Conservation (phyloP, 768 basidiomycete genomes). For the Cystobasidium ongulense region DNA sequence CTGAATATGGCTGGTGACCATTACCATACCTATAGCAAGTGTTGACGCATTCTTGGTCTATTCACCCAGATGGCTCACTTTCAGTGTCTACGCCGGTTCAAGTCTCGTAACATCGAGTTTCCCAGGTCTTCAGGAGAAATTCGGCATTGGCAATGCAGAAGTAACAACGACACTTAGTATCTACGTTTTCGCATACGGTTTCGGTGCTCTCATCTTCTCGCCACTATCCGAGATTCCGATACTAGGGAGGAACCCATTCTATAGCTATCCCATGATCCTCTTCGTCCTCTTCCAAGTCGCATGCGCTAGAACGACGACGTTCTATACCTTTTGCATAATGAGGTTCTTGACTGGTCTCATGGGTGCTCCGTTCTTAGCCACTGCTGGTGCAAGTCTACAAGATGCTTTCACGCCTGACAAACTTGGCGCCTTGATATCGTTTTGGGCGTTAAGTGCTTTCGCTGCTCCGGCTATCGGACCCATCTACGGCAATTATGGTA, state of each 20-base stretch:
- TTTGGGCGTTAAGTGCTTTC: conserved; percentile 12
- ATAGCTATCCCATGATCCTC: conserved; percentile 44
- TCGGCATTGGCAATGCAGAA: conserved; percentile 25
- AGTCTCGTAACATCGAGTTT: conserved; percentile 13
- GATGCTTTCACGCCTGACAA: conserved; percentile 8
- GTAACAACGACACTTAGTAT: conserved; percentile 44
- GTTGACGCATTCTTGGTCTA: neutral
- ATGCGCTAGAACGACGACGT: conserved; percentile 39
- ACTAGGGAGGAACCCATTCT: conserved; percentile 45
- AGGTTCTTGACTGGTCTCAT: conserved; percentile 44
- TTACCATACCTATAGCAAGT: neutral
- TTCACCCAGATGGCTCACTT: neutral
- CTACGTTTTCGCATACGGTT: conserved; percentile 41
- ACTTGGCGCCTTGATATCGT: conserved; percentile 19
- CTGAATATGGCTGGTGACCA: neutral
- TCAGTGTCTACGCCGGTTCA: conserved; percentile 11
- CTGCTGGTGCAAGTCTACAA: conserved; percentile 40
- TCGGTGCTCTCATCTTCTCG: conserved; percentile 31
- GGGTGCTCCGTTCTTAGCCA: conserved; percentile 35
- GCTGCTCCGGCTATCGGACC: conserved; percentile 2
- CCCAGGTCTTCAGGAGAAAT: conserved; percentile 34
- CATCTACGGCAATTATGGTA: conserved; percentile 5
- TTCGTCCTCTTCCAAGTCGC: conserved; percentile 44
- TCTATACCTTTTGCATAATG: conserved; percentile 43
- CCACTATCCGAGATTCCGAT: conserved; percentile 44